phyloP scores from a whole-genome alignment of 805 yeast species.

The Ogataea paraovalis region DNA sequence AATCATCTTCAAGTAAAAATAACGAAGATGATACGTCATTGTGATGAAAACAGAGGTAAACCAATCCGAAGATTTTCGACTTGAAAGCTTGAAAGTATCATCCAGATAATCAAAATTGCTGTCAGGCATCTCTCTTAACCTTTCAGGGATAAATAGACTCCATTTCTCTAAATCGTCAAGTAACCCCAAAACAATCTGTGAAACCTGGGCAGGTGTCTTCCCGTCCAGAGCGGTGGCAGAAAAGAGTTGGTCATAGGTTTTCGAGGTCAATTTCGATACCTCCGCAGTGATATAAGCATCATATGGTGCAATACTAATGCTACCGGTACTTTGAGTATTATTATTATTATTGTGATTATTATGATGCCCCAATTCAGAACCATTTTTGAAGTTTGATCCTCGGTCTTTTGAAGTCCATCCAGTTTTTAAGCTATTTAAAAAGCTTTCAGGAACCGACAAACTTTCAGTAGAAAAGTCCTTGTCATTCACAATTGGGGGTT shows the following conservation, averaged over 20 bases:
- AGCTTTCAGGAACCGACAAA: constrained; percentile 18
- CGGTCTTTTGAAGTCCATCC: background rate
- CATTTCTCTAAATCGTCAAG: constrained; percentile 27
- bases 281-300: constrained; percentile 20
- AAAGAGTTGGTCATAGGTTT: constrained; percentile 25
- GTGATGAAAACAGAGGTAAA: constrained; percentile 9
- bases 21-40: constrained; percentile 21
- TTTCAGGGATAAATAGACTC: constrained; percentile 25
- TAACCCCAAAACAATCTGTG: constrained; percentile 9
- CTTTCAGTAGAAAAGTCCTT: constrained; percentile 36
- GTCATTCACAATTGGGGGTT: constrained; percentile 43
- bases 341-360: too few species aligned
- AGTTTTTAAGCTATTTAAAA: too few species aligned
- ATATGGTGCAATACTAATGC: background rate
- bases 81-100: background rate
- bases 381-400: background rate
- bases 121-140: constrained; percentile 18
- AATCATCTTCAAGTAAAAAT: constrained; percentile 25
- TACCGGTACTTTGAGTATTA: too few species aligned
- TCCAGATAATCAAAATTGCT: constrained; percentile 7
- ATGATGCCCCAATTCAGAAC: too few species aligned
- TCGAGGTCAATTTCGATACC: constrained; percentile 24
- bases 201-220: constrained; percentile 15
- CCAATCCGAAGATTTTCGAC: background rate
- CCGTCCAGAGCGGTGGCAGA: constrained; percentile 25